Base-by-base conservation (phyloP, 208 protist species). In the Leptomonas pyrrhocoris region DNA sequence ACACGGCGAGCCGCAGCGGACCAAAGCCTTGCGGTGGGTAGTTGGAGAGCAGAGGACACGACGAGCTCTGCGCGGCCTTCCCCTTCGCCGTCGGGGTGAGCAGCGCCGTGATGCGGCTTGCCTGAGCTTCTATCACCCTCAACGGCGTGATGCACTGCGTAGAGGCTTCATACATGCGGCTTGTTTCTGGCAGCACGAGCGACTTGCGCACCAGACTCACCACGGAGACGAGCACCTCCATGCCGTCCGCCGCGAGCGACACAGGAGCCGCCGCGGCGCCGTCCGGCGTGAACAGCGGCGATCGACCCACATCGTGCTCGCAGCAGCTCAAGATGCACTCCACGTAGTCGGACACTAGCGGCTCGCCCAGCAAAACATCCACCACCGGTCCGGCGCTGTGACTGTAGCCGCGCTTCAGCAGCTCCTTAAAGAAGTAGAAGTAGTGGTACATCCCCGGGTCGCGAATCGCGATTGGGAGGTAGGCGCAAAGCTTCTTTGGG, bases 391-490 rank as follows among this genome's bases (percentile, higher is more conserved):
- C 88, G 30, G 88, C 83, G 55, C 77, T 84, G 70, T 90, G 83
- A 60, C 80, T 89, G 64, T 83, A 84, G 16, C 88, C 88, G 56
- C 80, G 85, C 56, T 89, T 89, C 45, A 93, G 59, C 46, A 93
- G 40, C 64, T 89, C 88, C 46, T 82, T 79, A 27, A 85, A 73
- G 51, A 93, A 87, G 69, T 86, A 84, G 57, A 90, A 93, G 75
- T 89, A 90, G 53, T 83, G 75, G 59, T 90, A 81, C 57, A 74
- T 55, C n/a, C 57, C 48, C 3, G 65, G 61, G 13, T 79, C 63
- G 25, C 56, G 50, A 16, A 90, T 73, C 5, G 81, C 85, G 18
- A 63, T 68, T 2, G 56, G 46, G 25, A 85, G 53, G 36, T 80
- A 62, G 9, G 74, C 77, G 43, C 66, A 73, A 11, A 89, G 58